Base-by-base conservation (phyloP, 257 asterid genomes). In the Fraxinus excelsior region DNA sequence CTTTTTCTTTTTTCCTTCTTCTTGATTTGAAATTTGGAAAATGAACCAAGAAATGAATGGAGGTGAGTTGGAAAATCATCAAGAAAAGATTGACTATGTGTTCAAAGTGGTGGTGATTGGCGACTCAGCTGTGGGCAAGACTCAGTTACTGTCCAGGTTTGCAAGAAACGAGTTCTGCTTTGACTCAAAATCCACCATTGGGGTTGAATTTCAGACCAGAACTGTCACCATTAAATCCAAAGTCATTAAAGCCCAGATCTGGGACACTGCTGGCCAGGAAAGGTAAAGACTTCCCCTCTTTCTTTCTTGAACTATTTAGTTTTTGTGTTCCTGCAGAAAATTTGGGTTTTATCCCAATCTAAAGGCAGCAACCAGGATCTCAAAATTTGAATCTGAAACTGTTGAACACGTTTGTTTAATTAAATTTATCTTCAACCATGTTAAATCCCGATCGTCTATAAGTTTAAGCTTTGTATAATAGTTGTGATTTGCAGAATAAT, bases 261-360 rank as follows among this genome's bases (percentile, higher is more conserved):
- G 97, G 97, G 97, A 92, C 78, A 92, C 96, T 71, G 96, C 96
- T 62, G 97, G 97, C 3, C 97, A 90, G 81, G 97, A 92, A 84
- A 90, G 97, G 96, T 89, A 62, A 62, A 62, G 7, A 23, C 53
- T 7, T 44, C 28, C 65, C 4, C 8, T 65, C n/a, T 26, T 23
- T 71, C 67, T 70, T 13, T 72, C 70, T 71, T 2, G 9, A 44
- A 73, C 60, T 75, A 7, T 44, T 72, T 40, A 42, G 51, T 37
- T 12, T 42, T 42, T 42, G 51, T 2, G 18, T 42, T 42, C 18
- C 14, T 42, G 51, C 16, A 12, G 51, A 42, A 42, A 12, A 42
- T 42, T 42, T 12, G 18, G 51, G 21, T 5, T 4, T 49, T 16
- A 49, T 19, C 58, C 58, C 58, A 46, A 4, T 46, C 14, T 16